Percentiles rank a stretch among this genome's conserved stretches.
These are phyloP conservation scores for Apiotrichum montevideense DNA, from an alignment of 1,284 basidiomycete species.

Conservation along the genomic window DNA sequence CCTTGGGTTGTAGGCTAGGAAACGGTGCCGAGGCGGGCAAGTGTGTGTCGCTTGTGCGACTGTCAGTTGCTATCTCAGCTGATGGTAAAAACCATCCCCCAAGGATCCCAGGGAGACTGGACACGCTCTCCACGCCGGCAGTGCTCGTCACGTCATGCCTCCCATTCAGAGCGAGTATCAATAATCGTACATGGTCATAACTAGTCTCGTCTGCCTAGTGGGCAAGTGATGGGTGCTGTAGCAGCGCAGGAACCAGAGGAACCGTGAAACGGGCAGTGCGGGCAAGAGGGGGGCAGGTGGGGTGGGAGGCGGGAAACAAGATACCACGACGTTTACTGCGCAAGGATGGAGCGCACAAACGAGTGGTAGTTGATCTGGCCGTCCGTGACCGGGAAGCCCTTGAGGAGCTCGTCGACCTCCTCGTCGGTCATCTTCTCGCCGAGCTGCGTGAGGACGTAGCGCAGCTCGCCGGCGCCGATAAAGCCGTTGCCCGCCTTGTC, in stretches of 20 bases:
- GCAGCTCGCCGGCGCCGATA: slow-evolving; percentile 84
- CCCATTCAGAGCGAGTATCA: neutral
- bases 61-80: no score
- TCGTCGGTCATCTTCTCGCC: slow-evolving; percentile 98
- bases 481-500: slow-evolving; percentile 97
- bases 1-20: no score
- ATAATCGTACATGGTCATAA: neutral
- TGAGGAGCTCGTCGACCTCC: slow-evolving; percentile 95
- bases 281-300: no score
- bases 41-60: no score
- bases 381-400: slow-evolving; percentile 69
- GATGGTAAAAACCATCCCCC: no score
- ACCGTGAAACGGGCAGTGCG: no score
- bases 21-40: no score
- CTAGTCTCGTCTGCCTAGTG: neutral
- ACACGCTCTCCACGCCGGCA: no score
- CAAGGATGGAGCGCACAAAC: slow-evolving; percentile 85
- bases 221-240: neutral
- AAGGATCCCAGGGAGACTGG: no score
- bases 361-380: slow-evolving; percentile 97
- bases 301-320: no score
- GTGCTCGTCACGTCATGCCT: neutral
- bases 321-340: slow-evolving; percentile 53
- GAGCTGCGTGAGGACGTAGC: slow-evolving; percentile 91
- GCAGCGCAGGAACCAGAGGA: no score